Percentiles rank a stretch among this genome's conserved stretches.
These are phyloP conservation scores for Metschnikowia vanudenii DNA, from an alignment of 805 yeast genomes.

Conservation along the genomic window DNA sequence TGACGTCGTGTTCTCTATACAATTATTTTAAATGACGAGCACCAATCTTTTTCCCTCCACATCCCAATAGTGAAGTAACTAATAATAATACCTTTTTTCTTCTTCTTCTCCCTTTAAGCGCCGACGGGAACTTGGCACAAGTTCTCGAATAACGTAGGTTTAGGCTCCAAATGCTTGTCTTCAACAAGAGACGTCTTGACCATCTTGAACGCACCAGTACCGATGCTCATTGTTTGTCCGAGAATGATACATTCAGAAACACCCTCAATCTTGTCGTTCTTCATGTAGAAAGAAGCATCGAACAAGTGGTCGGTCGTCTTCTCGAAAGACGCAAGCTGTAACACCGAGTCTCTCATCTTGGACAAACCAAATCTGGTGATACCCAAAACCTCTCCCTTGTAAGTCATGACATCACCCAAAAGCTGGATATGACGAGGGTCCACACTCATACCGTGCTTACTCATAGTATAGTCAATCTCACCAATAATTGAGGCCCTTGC, in stretches of 20 bases:
- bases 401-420: conserved; percentile 97
- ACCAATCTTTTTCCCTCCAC: conserved; percentile 2
- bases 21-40: background rate
- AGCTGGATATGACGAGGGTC: conserved; percentile 99
- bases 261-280: conserved; percentile 93
- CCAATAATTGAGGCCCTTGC: conserved; percentile 90
- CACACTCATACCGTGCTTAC: conserved; percentile 99
- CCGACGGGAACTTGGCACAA: conserved; percentile 28
- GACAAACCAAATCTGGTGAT: conserved; percentile 97
- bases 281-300: conserved; percentile 98
- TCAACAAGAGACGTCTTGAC: conserved; percentile 55
- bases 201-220: conserved; percentile 94
- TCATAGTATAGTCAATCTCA: conserved; percentile 97
- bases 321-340: conserved; percentile 95
- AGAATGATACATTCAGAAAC: conserved; percentile 95
- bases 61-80: conserved; percentile 1
- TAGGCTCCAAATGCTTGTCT: conserved; percentile 40
- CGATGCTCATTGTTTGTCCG: conserved; percentile 97
- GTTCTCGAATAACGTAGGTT: conserved; percentile 48
- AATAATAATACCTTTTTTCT: background rate
- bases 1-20: background rate
- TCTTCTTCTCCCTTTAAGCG: conserved; percentile 6
- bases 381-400: conserved; percentile 97
- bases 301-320: conserved; percentile 97
- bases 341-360: conserved; percentile 96